A percentile compares a stretch with the other conserved stretches of the same genome.
Conservation (phyloP, 129 eudicot species). For the Scalesia atractyloides region DNA sequence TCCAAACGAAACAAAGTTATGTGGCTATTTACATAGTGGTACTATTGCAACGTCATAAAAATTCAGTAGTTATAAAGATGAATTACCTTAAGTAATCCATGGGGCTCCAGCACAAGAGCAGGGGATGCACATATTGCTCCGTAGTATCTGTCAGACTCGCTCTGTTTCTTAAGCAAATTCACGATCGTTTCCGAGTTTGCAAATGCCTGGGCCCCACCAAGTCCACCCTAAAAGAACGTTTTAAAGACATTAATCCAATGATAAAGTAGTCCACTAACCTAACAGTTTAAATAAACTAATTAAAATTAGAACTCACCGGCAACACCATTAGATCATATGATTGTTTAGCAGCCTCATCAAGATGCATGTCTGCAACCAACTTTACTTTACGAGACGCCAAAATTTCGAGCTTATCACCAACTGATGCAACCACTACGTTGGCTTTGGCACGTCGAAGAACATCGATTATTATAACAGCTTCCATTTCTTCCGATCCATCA, state of each 20-base stretch:
- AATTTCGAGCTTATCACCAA: conserved; percentile 74
- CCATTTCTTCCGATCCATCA: conserved; percentile 95
- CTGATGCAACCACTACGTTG: conserved; percentile 88
- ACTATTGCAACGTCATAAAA: conserved; percentile 1
- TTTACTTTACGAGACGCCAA: conserved; percentile 85
- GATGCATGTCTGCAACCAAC: conserved; percentile 79
- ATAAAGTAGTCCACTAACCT: neutral
- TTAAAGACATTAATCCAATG: conserved; percentile 5
- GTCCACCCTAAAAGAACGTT: conserved; percentile 70
- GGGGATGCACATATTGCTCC: conserved; percentile 99
- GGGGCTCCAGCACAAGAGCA: conserved; percentile 90
- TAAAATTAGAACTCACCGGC: conserved; percentile 56
- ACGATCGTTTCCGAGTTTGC: conserved; percentile 74
- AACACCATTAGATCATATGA: conserved; percentile 77
- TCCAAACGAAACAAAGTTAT: neutral
- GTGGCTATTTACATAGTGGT: neutral
- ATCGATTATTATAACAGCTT: conserved; percentile 84
- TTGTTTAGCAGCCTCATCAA: conserved; percentile 66
- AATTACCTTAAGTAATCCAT: conserved; percentile 86
- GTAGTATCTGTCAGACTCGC: conserved; percentile 58
- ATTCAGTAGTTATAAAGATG: neutral
- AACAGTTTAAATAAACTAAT: neutral
- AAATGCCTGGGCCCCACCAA: conserved; percentile 89
- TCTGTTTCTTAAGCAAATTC: conserved; percentile 74
- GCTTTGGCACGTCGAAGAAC: conserved; percentile 92